phyloP scores from a whole-genome alignment of 768 basidiomycete species.

The Calocybe cyanea region DNA sequence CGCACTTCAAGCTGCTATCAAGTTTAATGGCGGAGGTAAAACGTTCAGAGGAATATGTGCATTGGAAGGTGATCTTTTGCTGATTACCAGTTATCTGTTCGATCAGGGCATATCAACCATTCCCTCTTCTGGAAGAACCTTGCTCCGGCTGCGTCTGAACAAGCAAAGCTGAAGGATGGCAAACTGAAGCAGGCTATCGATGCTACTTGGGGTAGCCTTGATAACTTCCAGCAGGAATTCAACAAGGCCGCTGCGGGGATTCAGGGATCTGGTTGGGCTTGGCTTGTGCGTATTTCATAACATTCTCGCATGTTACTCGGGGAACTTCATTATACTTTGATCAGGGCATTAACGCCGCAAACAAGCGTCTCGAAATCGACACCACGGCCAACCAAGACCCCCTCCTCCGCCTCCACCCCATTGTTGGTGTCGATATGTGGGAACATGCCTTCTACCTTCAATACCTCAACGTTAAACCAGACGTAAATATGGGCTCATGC shows the following conservation, averaged over 20 bases:
- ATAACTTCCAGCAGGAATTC: conserved; percentile 73
- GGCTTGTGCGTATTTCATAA: conserved; percentile 64
- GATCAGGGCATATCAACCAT: conserved; percentile 85
- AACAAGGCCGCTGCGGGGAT: conserved; percentile 82
- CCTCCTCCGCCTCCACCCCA: conserved; percentile 66
- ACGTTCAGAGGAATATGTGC: conserved; percentile 13
- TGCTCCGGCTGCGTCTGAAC: conserved; percentile 52
- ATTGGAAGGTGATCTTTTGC: conserved; percentile 5
- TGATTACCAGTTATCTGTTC: conserved; percentile 17
- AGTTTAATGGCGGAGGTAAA: conserved; percentile 95
- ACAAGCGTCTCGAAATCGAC: conserved; percentile 74
- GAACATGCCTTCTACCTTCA: conserved; percentile 97
- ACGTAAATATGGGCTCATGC: conserved; percentile 56
- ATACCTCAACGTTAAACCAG: conserved; percentile 91
- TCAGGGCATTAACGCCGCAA: conserved; percentile 67
- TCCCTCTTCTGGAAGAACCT: conserved; percentile 97
- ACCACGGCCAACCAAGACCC: conserved; percentile 98
- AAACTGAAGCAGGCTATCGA: conserved; percentile 65
- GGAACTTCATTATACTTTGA: background rate
- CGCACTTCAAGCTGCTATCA: conserved; percentile 84
- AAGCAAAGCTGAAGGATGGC: conserved; percentile 58
- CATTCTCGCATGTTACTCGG: background rate
- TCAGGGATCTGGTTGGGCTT: conserved; percentile 89
- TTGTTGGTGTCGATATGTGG: conserved; percentile 95
- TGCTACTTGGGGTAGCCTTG: conserved; percentile 63